phyloP scores from a whole-genome alignment of 768 basidiomycete genomes.

The Suillus subaureus region DNA sequence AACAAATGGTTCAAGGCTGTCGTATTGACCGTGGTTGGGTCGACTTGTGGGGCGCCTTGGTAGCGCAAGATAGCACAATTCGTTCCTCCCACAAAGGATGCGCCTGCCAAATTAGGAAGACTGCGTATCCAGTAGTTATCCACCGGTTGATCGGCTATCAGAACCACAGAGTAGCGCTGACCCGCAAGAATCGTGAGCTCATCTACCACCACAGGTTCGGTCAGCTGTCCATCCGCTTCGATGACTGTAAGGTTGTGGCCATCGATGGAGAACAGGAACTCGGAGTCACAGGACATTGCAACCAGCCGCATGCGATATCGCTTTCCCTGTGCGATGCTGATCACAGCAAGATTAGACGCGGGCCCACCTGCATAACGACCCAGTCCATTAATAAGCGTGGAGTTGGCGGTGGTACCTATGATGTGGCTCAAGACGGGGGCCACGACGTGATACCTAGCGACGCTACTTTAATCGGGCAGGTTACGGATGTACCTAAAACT shows the following conservation, averaged over 20 bases:
- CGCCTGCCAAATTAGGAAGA: constrained; percentile 24
- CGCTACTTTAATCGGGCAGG: background rate
- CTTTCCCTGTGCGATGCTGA: constrained; percentile 33
- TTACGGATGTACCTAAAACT: background rate
- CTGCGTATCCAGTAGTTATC: constrained; percentile 54
- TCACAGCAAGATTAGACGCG: constrained; percentile 32
- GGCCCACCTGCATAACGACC: constrained; percentile 40
- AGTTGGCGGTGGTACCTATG: constrained; percentile 21
- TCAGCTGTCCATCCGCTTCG: constrained; percentile 45
- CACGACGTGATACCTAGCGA: constrained; percentile 19
- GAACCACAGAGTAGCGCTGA: constrained; percentile 34
- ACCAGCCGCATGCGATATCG: constrained; percentile 43
- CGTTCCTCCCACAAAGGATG: constrained; percentile 39
- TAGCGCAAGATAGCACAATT: constrained; percentile 61
- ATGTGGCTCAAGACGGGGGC: constrained; percentile 26
- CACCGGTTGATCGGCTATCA: constrained; percentile 33
- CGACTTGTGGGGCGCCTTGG: constrained; percentile 36
- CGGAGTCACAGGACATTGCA: constrained; percentile 43
- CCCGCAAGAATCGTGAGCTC: constrained; percentile 39
- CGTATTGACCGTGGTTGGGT: constrained; percentile 41
- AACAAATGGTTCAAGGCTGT: constrained; percentile 28
- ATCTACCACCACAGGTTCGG: constrained; percentile 43
- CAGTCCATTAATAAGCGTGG: constrained; percentile 43
- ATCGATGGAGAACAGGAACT: constrained; percentile 48
- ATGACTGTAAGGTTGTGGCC: constrained; percentile 48